Base-by-base conservation (phyloP, 768 basidiomycete genomes). In the Boletus barrowsii region DNA sequence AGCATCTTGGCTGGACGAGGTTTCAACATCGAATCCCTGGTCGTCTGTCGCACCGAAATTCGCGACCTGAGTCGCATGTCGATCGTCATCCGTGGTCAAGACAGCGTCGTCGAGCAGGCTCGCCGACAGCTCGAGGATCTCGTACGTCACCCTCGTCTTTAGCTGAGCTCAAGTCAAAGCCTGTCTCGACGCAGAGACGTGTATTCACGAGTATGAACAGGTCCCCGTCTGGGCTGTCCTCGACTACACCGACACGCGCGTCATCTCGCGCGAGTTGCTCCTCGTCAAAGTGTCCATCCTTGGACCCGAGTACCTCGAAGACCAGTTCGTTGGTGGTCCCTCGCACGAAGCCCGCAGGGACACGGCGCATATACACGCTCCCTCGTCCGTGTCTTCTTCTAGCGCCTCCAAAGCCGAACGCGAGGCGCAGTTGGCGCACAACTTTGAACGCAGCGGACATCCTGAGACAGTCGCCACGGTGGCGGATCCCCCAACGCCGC, bases 221-320 rank as follows among this genome's bases (percentile, higher is more conserved):
- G 95, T 99, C 26, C 97, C 96, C 47, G 97, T 99, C 5, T 99
- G 97, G 97, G 97, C 96, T 29, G 97, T 99, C 32, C 79, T 99
- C 56, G 95, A 99, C 73, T 99, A 98, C 71, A 98, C 96, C 18
- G 82, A 95, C 57, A 98, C 94, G 22, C 84, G 81, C 53, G 85
- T 87, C 29, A 96, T 99, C 69, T 82, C 88, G 60, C 90, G 97
- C 62, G 97, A 99, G 72, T 81, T 98, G 14, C 81, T 98, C 32
- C 87, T 99, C 60, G 91, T 88, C 67, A 99, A 99, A 69, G 86
- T 99, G 4, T 98, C 97, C 54, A 96, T 95, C 66, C 86, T 99
- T 35, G 97, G 97, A 3, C 92, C 95, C 10, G 96, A 99, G 69
- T 99, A 96, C 71, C 83, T 96, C 58, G 92, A 96, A 60, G 88